Evolutionary conservation across 306 rosid genomes (phyloP).

Genomic region (barrel medic (Medicago truncatula)): MtrunA17r5.0-ANR NC_053045.1:45019001-45019500

Average conservation of each 20-base stretch:
- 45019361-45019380: neutral
- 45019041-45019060: too few species aligned
- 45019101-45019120: neutral
- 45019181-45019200: neutral
- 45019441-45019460: neutral
- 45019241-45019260: too few species aligned
- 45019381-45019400: neutral
- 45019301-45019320: too few species aligned
- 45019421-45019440: neutral
- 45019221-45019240: too few species aligned
- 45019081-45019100: too few species aligned
- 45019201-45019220: neutral
- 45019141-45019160: neutral
- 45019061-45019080: too few species aligned
- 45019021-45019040: too few species aligned
- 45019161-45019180: constrained; percentile 9
- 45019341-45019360: neutral
- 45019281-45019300: too few species aligned
- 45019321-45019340: neutral
- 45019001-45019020: too few species aligned
- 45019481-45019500: neutral
- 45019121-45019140: too few species aligned
- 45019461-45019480: neutral
- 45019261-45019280: too few species aligned
- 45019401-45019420: neutral